Evolutionary conservation across 768 basidiomycete genomes (phyloP).

Genomic region (Amanita rubescens): DNA sequence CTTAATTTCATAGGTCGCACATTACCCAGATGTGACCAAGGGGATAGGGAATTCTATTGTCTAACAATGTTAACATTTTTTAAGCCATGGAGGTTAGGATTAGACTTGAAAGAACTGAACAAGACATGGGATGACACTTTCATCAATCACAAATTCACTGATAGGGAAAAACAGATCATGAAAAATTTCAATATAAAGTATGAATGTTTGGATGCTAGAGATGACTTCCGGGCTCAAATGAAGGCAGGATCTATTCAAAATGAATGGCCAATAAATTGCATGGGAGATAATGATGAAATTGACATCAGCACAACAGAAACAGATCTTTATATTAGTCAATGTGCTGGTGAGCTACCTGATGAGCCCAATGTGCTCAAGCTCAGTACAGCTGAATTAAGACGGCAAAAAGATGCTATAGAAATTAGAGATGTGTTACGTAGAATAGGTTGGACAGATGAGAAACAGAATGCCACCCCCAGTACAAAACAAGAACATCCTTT

Average conservation of each 20-base stretch:
- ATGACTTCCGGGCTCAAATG: constrained; percentile 17
- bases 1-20: constrained; percentile 19
- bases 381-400: neutral
- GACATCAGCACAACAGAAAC: neutral
- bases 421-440: constrained; percentile 4
- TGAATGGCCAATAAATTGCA: neutral
- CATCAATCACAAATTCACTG: constrained; percentile 9
- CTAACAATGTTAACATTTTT: no score
- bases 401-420: constrained; percentile 1
- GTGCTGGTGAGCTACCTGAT: neutral
- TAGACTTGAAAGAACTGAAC: constrained; percentile 14
- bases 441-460: neutral
- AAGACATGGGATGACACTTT: constrained; percentile 18
- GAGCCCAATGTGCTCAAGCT: neutral
- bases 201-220: constrained; percentile 10
- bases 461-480: neutral
- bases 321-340: neutral
- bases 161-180: constrained; percentile 12
- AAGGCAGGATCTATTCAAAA: constrained; percentile 4
- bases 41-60: constrained; percentile 8
- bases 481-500: no score
- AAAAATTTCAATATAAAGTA: constrained; percentile 6
- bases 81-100: constrained; percentile 1
- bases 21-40: constrained; percentile 18
- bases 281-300: constrained; percentile 6